Conservation (phyloP, 2,329 filamentous ascomycete genomes). For the Claviceps paspali region DNA sequence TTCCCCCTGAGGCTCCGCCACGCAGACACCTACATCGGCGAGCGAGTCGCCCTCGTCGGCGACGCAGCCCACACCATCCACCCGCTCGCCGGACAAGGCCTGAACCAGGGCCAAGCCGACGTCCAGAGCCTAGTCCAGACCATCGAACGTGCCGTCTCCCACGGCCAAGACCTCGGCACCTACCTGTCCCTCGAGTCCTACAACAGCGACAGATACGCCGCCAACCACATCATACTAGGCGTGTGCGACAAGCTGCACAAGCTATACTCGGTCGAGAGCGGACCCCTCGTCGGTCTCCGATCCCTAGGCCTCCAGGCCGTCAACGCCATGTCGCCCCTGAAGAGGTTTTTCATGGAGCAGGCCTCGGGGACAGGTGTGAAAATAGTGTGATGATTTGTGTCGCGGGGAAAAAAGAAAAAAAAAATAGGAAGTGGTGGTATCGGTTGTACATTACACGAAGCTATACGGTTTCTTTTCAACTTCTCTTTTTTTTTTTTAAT, state of each 20-base stretch:
- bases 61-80: slow-evolving; percentile 94
- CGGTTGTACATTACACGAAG: too few species aligned
- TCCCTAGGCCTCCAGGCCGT: slow-evolving; percentile 64
- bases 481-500: too few species aligned
- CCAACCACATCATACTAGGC: slow-evolving; percentile 65
- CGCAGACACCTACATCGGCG: slow-evolving; percentile 81
- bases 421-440: too few species aligned
- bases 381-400: slow-evolving; percentile 21
- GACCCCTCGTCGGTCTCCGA: slow-evolving; percentile 65
- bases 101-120: slow-evolving; percentile 88
- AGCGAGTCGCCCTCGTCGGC: slow-evolving; percentile 81
- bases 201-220: slow-evolving; percentile 62
- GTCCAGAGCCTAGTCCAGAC: slow-evolving; percentile 62
- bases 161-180: slow-evolving; percentile 78
- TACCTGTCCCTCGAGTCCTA: slow-evolving; percentile 69
- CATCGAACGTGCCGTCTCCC: slow-evolving; percentile 60
- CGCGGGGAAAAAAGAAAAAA: too few species aligned
- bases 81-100: slow-evolving; percentile 81
- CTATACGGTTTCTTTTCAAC: too few species aligned
- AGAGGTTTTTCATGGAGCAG: slow-evolving; percentile 73
- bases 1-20: slow-evolving; percentile 88
- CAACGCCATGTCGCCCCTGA: slow-evolving; percentile 58
- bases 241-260: slow-evolving; percentile 86
- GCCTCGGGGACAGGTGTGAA: slow-evolving; percentile 40
- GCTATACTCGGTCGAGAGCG: slow-evolving; percentile 67